Evolutionary conservation across 257 asterid genomes (phyloP), one percentile per base, ranked within the genome.

Genomic region (Jacaranda mimosifolia): DNA sequence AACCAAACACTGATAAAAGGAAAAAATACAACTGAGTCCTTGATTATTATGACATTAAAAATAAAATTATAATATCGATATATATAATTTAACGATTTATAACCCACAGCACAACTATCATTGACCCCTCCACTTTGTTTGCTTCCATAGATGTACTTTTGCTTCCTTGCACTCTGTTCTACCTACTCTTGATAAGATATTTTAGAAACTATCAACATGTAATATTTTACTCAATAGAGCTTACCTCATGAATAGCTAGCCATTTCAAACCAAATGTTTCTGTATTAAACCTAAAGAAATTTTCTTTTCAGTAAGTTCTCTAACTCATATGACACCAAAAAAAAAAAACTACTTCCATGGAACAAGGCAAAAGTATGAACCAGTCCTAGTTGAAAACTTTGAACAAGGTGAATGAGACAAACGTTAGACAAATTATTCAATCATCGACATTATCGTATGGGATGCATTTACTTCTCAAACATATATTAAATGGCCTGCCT

Each of bases 401-500:
- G 76, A 71, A 67, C 7, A 39, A 15, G 59, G 21, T 52, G 66
- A 73, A 49, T 35, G 63, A 43, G 42, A 77, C 78, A 72, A 80
- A 49, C 56, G 68, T 69, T 51, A 14, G 64, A 62, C 66, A 68
- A 63, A 66, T 63, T 48, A 63, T 26, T 76, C 9, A 9, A 49
- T 48, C 76, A 63, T 65, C 9, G 75, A 78, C 77, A 56, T 51
- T 39, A 77, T 74, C 83, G 40, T 60, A 73, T 48, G 21, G 60
- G 63, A 55, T 14, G 68, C 63, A 45, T 38, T 66, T 80, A 46
- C 60, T 66, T 60, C n/a, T 32, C 66, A 55, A 62, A 71, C 60
- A 35, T 60, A 57, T 68, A 68, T 68, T 59, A 58, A 59, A 68
- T 26, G 62, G 13, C 7, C 55, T 38, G 77, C 74, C 75, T 7